Evolutionary conservation across 495 filamentous ascomycete species (phyloP), one percentile per base, ranked within the genome.

Genomic region (Letharia columbiana): DNA sequence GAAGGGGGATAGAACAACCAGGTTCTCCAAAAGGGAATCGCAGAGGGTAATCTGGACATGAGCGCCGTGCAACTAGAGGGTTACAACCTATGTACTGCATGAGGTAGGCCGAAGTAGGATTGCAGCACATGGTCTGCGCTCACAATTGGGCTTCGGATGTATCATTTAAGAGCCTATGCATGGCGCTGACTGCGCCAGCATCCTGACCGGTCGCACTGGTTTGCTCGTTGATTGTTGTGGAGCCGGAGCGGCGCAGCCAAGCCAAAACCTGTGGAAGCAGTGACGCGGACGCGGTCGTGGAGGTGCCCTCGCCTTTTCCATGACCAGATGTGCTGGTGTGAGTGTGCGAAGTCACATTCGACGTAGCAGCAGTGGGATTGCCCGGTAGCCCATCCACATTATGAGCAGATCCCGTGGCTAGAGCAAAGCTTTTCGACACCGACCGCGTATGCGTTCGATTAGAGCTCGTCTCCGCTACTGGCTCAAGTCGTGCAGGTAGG

Each of bases 391-490:
- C 62, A 18, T 33, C 62, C 18, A n/a, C 49, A 4, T 15, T n/a
- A 20, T 50, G 17, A 49, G 60, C 41, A 28, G 40, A 18, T 37
- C 33, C 39, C 4, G 39, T 64, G 40, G 62, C 66, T 8, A 71
- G 58, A 44, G 69, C 64, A 18, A 68, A 40, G 41, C 63, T 61
- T 31, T 47, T 49, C 6, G 56, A 47, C 37, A 52, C 63, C 15
- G 69, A 65, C 12, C 63, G 57, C 7, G 62, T 59, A 42, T 66
- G 63, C 31, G 59, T 44, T 52, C 59, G 18, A 20, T 52, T 35
- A 37, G 62, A 66, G 28, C 49, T 60, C 8, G 31, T 52, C 45
- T 70, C 69, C 44, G 65, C 66, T 35, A 70, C 69, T 31, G 69
- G 60, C n/a, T 68, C 66, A 11, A 70, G 63, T 13, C 66, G 59